Percentiles rank a stretch among this genome's conserved stretches.
Evolutionary conservation across 176 grass and related monocot genomes (phyloP).

Genomic region (Triticum timopheevii): DNA sequence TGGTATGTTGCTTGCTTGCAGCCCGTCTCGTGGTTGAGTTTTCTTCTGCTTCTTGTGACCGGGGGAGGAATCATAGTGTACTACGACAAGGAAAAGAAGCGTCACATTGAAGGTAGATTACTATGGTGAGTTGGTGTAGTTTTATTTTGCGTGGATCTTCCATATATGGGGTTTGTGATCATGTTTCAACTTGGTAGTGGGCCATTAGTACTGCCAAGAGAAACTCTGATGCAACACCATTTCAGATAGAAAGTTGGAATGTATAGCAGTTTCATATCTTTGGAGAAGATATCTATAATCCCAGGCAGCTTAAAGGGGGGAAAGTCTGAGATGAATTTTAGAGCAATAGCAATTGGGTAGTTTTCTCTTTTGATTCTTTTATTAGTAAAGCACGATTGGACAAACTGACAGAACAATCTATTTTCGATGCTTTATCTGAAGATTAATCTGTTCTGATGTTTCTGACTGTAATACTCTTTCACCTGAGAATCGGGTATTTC

Average conservation of each 20-base stretch:
- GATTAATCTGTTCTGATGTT: background rate
- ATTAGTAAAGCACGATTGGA: background rate
- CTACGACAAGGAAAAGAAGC: constrained; percentile 81
- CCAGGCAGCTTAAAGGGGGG: background rate
- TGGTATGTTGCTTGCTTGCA: constrained; percentile 36
- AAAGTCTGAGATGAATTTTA: background rate
- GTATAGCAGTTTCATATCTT: background rate
- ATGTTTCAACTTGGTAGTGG: background rate
- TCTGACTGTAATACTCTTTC: background rate
- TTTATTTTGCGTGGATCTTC: background rate
- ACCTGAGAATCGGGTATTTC: background rate
- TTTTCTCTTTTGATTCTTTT: background rate
- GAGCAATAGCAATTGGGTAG: background rate
- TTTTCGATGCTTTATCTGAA: background rate
- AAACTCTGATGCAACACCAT: background rate
- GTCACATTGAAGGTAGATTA: constrained; percentile 90
- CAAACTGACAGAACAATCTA: background rate
- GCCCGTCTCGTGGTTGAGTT: constrained; percentile 84
- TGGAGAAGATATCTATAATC: background rate
- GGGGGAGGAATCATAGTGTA: constrained; percentile 73
- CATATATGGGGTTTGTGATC: background rate
- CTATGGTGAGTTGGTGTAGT: constrained; percentile 63
- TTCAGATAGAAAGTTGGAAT: background rate
- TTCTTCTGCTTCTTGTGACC: constrained; percentile 75
- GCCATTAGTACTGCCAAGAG: background rate